Base-by-base conservation (phyloP, 202 grass and related monocot species). In the Eragrostis tef region DNA sequence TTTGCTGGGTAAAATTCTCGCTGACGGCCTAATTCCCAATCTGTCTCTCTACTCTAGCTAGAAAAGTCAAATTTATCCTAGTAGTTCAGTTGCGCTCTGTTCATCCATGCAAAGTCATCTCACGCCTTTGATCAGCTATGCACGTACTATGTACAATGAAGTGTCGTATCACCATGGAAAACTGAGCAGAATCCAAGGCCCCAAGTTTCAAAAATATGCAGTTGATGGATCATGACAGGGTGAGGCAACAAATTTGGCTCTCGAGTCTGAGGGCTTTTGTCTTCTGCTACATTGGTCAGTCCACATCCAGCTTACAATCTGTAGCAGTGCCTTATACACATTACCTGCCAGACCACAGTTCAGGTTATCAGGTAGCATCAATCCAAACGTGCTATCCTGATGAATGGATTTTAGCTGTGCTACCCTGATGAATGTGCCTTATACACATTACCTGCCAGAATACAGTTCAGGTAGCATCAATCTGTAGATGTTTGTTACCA, bases 161-260 rank as follows among this genome's bases (percentile, higher is more conserved):
- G 25, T 47, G 56, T 80, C 48, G 50, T 76, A 22, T 62, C 70
- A 26, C n/a, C 53, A 24, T 11, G 19, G 16, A 64, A 75, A 70
- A 41, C 45, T 47, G 43, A 68, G 67, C 9, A 73, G 64, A 81
- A 59, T 67, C 81, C 46, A 62, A 75, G 53, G 19, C 54, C 15
- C 19, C 70, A 71, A 81, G 71, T 72, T 77, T 49, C 21, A 67
- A 77, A 78, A 78, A 68, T 50, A 67, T 63, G 31, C 21, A 78
- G 31, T 41, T 9, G 14, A 49, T 65, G 49, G 60, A 70, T 68
- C 77, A 54, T 82, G 74, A 16, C 73, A 78, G 50, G 22, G 17
- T 42, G 60, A 61, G 67, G 66, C 13, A 53, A 75, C 83, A 79
- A 78, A 49, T 77, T 82, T 62, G 71, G 59, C 31, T 62, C 66